These are phyloP conservation scores for Cetraspora pellucida DNA, from an alignment of 192 early-diverging fungal genomes.

Conservation along the genomic window DNA sequence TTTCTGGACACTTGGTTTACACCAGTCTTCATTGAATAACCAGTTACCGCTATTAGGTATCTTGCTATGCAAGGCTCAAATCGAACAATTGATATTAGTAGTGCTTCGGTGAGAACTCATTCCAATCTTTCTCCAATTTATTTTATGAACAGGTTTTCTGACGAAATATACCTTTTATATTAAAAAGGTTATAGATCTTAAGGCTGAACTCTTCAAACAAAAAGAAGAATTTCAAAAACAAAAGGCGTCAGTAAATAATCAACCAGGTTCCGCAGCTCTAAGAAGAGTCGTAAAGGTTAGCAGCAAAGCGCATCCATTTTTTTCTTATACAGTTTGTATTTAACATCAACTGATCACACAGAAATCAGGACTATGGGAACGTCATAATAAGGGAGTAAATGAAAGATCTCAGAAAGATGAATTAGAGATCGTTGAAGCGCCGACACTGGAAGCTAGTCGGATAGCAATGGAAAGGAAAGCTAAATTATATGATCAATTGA, in stretches of 20 bases:
- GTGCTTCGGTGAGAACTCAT: slow-evolving; percentile 19
- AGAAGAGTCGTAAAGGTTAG: slow-evolving; percentile 14
- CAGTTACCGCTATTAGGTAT: neutral
- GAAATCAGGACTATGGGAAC: slow-evolving; percentile 43
- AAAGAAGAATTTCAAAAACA: slow-evolving; percentile 34
- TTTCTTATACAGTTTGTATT: neutral
- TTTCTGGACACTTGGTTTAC: too few relatives aligned
- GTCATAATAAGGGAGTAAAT: slow-evolving; percentile 52
- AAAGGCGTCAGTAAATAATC: slow-evolving; percentile 12
- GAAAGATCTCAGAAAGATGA: slow-evolving; percentile 45
- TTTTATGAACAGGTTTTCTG: too few relatives aligned
- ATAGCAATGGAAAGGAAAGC: slow-evolving; percentile 60
- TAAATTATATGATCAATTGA: slow-evolving; percentile 56
- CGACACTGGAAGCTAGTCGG: slow-evolving; percentile 41
- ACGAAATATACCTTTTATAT: neutral
- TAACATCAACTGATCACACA: neutral
- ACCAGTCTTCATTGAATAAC: too few relatives aligned
- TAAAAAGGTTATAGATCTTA: slow-evolving; percentile 29
- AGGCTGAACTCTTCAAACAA: slow-evolving; percentile 33
- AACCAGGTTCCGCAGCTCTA: slow-evolving; percentile 8
- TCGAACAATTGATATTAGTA: slow-evolving; percentile 23
- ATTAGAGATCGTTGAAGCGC: slow-evolving; percentile 36
- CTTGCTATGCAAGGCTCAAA: slow-evolving; percentile 11
- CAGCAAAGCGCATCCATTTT: neutral
- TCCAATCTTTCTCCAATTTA: too few relatives aligned